Evolutionary conservation across 2,329 filamentous ascomycete species (phyloP).

Genomic region (Talaromyces piceae): DNA sequence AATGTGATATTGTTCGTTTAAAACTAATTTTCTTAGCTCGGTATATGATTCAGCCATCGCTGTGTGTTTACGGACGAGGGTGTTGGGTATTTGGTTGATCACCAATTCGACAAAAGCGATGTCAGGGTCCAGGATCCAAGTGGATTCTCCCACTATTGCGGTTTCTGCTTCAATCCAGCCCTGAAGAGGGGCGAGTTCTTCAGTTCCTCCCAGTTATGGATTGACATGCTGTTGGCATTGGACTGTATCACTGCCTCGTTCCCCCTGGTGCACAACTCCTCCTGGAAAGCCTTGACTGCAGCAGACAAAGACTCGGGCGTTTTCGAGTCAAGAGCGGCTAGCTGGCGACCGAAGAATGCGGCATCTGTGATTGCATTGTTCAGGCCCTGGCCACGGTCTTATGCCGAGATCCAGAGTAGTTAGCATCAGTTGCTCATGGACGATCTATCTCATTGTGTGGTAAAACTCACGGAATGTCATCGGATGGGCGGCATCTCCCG

Average conservation of each 20-base stretch:
- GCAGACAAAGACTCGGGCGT: slow-evolving; percentile 2
- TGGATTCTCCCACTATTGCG: too few relatives aligned
- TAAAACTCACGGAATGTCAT: slow-evolving; percentile 30
- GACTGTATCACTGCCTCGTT: slow-evolving; percentile 7
- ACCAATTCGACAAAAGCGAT: too few relatives aligned
- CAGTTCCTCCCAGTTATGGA: slow-evolving; percentile 8
- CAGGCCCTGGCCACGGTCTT: slow-evolving; percentile 31
- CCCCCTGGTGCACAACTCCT: slow-evolving; percentile 8
- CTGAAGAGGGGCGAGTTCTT: slow-evolving; percentile 9
- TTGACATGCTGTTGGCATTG: slow-evolving; percentile 5
- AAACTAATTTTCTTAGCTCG: too few relatives aligned
- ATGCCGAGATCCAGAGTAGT: background rate
- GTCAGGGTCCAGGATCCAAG: too few relatives aligned
- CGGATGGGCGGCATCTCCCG: slow-evolving; percentile 33
- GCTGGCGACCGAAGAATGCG: slow-evolving; percentile 3
- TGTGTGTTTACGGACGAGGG: too few relatives aligned
- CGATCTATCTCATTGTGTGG: background rate
- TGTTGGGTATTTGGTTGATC: too few relatives aligned
- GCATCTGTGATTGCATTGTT: slow-evolving; percentile 31
- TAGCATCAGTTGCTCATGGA: background rate
- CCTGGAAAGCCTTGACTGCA: slow-evolving; percentile 2
- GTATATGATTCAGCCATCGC: too few relatives aligned
- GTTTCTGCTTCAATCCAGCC: slow-evolving; percentile 2
- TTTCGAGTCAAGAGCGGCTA: slow-evolving; percentile 2
- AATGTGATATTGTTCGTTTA: too few relatives aligned